phyloP scores from a whole-genome alignment of 768 basidiomycete genomes.

The Macrolepiota albuminosa region DNA sequence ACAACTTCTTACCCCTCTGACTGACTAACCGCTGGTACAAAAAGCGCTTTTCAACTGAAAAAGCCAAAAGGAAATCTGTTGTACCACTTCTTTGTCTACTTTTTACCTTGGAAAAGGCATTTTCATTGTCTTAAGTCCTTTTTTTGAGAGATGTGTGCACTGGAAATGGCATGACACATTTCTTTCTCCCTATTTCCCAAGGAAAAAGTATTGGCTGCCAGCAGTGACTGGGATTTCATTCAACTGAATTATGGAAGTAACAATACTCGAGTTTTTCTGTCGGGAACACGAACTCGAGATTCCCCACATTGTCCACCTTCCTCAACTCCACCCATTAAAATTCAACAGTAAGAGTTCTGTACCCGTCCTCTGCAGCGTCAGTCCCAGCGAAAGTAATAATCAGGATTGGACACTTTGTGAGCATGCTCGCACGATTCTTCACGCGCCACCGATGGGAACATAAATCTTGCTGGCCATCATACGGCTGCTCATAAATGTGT shows the following conservation, averaged over 20 bases:
- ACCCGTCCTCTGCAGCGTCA: no score
- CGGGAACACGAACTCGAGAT: not conserved
- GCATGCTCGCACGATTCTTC: not conserved
- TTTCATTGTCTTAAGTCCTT: no score
- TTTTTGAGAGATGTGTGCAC: no score
- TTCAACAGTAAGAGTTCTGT: not conserved
- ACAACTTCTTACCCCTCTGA: not conserved
- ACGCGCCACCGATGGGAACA: not conserved
- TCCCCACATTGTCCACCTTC: not conserved
- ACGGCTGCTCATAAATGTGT: not conserved
- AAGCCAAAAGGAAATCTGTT: no score
- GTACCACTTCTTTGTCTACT: no score
- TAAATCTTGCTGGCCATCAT: not conserved
- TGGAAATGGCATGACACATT: no score
- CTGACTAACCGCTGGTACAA: no score
- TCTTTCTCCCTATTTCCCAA: no score
- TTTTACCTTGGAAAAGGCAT: no score
- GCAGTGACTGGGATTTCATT: no score
- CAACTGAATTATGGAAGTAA: not conserved
- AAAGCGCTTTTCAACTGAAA: no score
- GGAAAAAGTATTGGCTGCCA: no score
- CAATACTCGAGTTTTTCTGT: not conserved
- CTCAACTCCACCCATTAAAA: not conserved
- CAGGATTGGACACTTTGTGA: not conserved
- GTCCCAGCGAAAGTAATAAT: not conserved